A percentile compares a stretch with the other conserved stretches of the same genome.
Evolutionary conservation across 139 green algal genomes (phyloP).

Genomic region (Tetradesmus lagerheimii): DNA sequence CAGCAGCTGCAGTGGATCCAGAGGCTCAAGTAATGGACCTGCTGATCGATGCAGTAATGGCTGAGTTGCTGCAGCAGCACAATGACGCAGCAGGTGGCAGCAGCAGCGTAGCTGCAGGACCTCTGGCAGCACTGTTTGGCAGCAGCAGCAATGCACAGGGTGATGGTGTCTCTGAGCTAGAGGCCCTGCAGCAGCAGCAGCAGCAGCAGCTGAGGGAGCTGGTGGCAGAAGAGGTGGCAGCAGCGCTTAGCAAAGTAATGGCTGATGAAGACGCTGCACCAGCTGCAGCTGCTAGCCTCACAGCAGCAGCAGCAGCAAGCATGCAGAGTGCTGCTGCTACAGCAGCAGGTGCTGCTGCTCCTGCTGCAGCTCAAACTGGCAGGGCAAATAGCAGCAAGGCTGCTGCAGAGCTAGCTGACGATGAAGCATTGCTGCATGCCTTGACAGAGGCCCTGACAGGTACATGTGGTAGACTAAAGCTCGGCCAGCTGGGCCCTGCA

Average conservation of each 20-base stretch:
- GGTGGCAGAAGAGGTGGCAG: neutral
- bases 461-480: neutral
- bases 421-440: slow-evolving; percentile 1
- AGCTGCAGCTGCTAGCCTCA: neutral
- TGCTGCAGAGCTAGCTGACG: neutral
- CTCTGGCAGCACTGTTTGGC: neutral
- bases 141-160: neutral
- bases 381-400: neutral
- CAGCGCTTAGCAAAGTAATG: neutral
- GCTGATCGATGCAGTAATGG: slow-evolving; percentile 25
- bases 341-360: neutral
- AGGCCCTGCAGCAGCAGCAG: neutral
- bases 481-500: neutral
- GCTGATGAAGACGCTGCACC: neutral
- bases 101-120: neutral
- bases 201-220: neutral
- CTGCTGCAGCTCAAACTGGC: neutral
- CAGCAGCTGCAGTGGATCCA: neutral
- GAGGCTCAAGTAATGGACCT: slow-evolving; percentile 2
- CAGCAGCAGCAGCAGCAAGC: neutral
- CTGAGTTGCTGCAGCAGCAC: neutral
- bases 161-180: too few species aligned
- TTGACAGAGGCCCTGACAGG: slow-evolving; percentile 13
- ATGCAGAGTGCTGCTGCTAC: neutral
- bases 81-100: neutral